Percentiles rank a stretch among this genome's conserved stretches.
Evolutionary conservation across 306 rosid species (phyloP).

Genomic region (Lathyrus aphaca): DNA sequence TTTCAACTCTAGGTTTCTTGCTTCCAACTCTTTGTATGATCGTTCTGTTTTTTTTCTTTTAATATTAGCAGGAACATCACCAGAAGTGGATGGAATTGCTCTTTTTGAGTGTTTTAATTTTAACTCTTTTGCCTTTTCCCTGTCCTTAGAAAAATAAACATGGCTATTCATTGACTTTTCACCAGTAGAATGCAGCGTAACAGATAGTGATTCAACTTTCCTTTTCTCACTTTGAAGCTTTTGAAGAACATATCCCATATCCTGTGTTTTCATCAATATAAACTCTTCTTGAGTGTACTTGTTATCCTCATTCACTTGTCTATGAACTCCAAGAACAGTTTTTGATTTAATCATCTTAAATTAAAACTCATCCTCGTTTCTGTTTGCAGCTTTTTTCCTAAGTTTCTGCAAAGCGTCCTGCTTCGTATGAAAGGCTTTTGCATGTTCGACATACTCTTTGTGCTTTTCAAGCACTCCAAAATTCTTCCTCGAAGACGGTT

Average conservation of each 20-base stretch:
- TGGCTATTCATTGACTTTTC: constrained; percentile 53
- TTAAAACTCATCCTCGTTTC: constrained; percentile 81
- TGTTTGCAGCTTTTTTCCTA: constrained; percentile 69
- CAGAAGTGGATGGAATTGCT: constrained; percentile 39
- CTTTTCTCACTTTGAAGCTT: constrained; percentile 78
- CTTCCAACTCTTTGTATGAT: too few relatives aligned
- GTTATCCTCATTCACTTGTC: constrained; percentile 61
- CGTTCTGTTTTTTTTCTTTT: too few relatives aligned
- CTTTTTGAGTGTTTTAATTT: constrained; percentile 41
- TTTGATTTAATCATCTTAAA: constrained; percentile 71
- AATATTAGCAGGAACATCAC: constrained; percentile 49
- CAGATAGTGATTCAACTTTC: constrained; percentile 77
- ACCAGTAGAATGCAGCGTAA: constrained; percentile 64
- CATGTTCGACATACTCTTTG: constrained; percentile 85
- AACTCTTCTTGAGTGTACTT: constrained; percentile 75
- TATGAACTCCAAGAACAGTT: constrained; percentile 73
- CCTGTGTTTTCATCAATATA: constrained; percentile 81
- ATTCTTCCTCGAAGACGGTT: constrained; percentile 70
- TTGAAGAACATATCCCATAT: constrained; percentile 78
- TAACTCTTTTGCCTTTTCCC: constrained; percentile 78
- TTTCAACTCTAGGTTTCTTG: too few relatives aligned
- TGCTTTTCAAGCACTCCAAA: constrained; percentile 87
- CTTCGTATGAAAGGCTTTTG: constrained; percentile 68
- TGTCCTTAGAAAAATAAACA: constrained; percentile 69
- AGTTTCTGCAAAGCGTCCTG: constrained; percentile 78